phyloP scores from a whole-genome alignment of 495 filamentous ascomycete species.

The Hypoxylon cercidicola region DNA sequence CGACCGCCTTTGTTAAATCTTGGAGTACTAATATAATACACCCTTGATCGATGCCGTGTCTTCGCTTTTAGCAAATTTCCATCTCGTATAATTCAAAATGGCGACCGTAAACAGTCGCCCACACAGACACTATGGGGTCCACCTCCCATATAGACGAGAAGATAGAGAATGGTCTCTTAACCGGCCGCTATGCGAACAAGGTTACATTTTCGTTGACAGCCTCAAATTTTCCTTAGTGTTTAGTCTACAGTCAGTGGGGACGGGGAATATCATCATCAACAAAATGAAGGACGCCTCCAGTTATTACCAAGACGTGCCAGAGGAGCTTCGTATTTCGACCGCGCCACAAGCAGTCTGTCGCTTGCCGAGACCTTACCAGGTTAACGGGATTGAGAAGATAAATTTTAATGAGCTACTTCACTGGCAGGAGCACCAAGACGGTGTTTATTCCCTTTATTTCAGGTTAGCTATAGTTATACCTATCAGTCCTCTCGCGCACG shows the following conservation, averaged over 20 bases:
- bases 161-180: not conserved
- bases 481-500: no score
- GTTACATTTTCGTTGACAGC: no score
- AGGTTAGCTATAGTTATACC: not conserved
- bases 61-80: no score
- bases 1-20: no score
- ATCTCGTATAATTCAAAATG: not conserved
- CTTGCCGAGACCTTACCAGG: not conserved
- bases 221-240: not conserved
- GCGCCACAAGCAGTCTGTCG: not conserved
- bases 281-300: no score
- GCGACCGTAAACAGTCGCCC: not conserved
- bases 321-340: constrained; percentile 12
- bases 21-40: no score
- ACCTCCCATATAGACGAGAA: not conserved
- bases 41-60: no score
- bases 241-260: not conserved
- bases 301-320: not conserved
- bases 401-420: not conserved
- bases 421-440: not conserved
- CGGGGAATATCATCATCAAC: not conserved
- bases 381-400: not conserved
- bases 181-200: no score
- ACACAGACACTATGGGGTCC: constrained; percentile 4
- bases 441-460: constrained; percentile 6